Evolutionary conservation across 1,284 basidiomycete species (phyloP), one percentile per base, ranked within the genome.

Genomic region (Trichosporon ovoides): DNA sequence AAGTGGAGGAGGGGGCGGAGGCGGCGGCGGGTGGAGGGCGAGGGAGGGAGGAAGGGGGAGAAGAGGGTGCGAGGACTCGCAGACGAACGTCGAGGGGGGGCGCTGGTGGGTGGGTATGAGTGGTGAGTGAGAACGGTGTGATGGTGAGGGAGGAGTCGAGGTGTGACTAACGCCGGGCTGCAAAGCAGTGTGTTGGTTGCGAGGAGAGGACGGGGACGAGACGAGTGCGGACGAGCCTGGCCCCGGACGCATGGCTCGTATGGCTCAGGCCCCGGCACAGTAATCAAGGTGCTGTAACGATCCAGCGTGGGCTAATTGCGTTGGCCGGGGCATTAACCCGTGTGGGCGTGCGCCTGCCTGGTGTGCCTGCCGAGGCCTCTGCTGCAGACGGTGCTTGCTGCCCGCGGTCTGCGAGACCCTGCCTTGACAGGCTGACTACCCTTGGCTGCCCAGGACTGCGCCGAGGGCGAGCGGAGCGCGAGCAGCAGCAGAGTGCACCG

Each of bases 11-110:
- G 28, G 28, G 5, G 28, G 28, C 33, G 28, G 34, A 31, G 28
- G 64, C 59, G 13, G 46, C 48, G 18, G 52, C 24, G 20, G 59
- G 19, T n/a, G 58, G 18, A 24, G 43, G 16, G 6, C 18, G 50
- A 33, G 50, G 34, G 34, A 36, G 19, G 50, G 14, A 20, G 43
- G 16, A 18, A n/a, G 19, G 40, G 18, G 14, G 36, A 14, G 53
- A 33, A 11, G 53, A 38, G 28, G 28, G 28, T 16, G 43, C 43
- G 43, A 48, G 43, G 43, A 28, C 43, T 48, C 43, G 43, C 43
- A 28, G 43, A 31, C 43, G 43, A 10, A 31, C 24, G 43, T 31
- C 43, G 43, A n/a, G n/a, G n/a, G 24, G 22, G 24, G 24, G 49
- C 12, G 12, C 10, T 12, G 13, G 20, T 14, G 20, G n/a, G 33